These are phyloP conservation scores for Botrytis galanthina DNA, from an alignment of 2,329 filamentous ascomycete genomes.

Conservation along the genomic window DNA sequence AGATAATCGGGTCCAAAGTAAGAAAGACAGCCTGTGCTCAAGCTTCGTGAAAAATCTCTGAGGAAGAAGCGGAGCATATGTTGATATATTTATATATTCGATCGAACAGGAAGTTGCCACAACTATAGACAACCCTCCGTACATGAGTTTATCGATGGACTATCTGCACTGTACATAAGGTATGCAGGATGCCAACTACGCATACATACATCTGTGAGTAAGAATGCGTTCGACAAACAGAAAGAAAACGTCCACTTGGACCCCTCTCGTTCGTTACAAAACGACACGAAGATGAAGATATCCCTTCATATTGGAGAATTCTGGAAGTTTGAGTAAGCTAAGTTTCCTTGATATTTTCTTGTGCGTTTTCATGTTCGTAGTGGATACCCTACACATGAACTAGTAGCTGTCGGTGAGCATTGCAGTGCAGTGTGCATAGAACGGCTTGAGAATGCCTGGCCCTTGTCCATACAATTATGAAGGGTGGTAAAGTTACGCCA, in stretches of 20 bases:
- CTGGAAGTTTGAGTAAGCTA: not conserved
- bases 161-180: not conserved
- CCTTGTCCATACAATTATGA: conserved; percentile 1
- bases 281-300: not conserved
- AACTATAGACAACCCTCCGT: not conserved
- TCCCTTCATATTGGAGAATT: not conserved
- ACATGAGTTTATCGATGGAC: not conserved
- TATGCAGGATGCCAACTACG: not conserved
- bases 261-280: conserved; percentile 2
- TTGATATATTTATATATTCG: not conserved
- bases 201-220: conserved; percentile 1
- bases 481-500: not conserved
- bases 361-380: conserved; percentile 3
- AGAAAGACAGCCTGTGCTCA: conserved; percentile 1
- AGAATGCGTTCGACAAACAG: not conserved
- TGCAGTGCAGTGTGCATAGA: conserved; percentile 1
- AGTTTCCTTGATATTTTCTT: not conserved
- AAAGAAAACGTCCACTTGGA: conserved; percentile 2
- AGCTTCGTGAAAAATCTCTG: not conserved
- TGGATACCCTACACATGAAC: not conserved
- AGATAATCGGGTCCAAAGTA: conserved; percentile 2
- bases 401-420: conserved; percentile 2
- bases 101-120: conserved; percentile 3
- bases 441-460: not conserved
- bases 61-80: not conserved